phyloP scores from a whole-genome alignment of 2,329 filamentous ascomycete genomes.

The Periglandula ipomoeae region DNA sequence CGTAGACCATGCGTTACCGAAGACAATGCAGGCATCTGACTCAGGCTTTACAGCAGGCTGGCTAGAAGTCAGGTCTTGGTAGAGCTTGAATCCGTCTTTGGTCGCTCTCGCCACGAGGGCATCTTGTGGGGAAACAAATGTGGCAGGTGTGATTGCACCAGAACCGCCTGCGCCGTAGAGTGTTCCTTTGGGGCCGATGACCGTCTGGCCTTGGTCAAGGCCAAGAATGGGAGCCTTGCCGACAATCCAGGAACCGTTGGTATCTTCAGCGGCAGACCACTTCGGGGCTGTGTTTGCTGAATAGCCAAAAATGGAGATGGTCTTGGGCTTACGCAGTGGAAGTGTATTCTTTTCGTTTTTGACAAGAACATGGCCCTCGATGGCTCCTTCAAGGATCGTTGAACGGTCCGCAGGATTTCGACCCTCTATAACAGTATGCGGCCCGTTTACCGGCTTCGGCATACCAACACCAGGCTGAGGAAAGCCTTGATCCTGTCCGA shows the following conservation, averaged over 20 bases:
- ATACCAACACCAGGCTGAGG: constrained; percentile 40
- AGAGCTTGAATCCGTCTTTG: constrained; percentile 46
- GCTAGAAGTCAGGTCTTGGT: constrained; percentile 45
- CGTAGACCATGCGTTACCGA: constrained; percentile 59
- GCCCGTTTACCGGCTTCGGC: constrained; percentile 34
- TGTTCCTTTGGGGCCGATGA: constrained; percentile 35
- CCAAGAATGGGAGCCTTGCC: neutral
- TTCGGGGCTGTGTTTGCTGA: constrained; percentile 35
- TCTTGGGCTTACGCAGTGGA: constrained; percentile 39
- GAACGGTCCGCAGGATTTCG: constrained; percentile 33
- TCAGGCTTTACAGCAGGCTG: constrained; percentile 37
- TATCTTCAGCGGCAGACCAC: neutral
- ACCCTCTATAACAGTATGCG: constrained; percentile 45
- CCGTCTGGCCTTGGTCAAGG: neutral
- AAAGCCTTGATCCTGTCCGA: constrained; percentile 40
- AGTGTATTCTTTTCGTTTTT: constrained; percentile 49
- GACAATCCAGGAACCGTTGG: neutral
- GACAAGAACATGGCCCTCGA: constrained; percentile 54
- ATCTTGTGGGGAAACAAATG: constrained; percentile 42
- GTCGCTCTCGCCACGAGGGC: constrained; percentile 41
- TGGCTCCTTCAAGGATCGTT: constrained; percentile 42
- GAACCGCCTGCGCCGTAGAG: constrained; percentile 33
- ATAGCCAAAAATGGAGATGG: constrained; percentile 52
- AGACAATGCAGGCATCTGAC: constrained; percentile 57
- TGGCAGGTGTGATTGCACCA: constrained; percentile 36